Evolutionary conservation across 331 rosid genomes (phyloP), one percentile per base, ranked within the genome.

Genomic region (Saraca asoca): DNA sequence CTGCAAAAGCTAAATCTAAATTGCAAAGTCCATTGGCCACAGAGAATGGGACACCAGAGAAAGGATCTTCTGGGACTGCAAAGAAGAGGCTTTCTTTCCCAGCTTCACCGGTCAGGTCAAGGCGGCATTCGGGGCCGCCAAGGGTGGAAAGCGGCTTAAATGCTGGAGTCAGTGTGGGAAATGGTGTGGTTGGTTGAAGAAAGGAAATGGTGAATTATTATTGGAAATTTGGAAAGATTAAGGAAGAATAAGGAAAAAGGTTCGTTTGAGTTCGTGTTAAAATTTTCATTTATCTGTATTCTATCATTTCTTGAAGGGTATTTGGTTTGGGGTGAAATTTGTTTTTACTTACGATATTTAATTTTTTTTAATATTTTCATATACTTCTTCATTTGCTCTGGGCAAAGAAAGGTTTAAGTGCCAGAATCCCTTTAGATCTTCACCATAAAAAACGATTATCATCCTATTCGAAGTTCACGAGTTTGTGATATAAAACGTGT

Each of bases 91-190:
- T 93, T 11, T 83, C 95, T 4, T 94, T 76, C 77, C 92, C 99
- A 1, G 78, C 89, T 72, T 90, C 99, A 5, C 97, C 99, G 0
- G 87, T 86, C 16, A 75, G 68, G 76, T 80, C 92, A 55, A 80
- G 95, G 87, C 85, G 96, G 37, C 89, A 80, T 73, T 88, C 95
- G 9, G 98, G 95, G 48, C 95, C 97, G 3, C 89, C 99, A 1
- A 94, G 83, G 89, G 79, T 90, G 34, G 97, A 88, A 74, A 69
- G 57, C 58, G 74, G 72, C 64, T 46, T 81, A 17, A 81, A 80
- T 35, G 81, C 82, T 31, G 90, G 76, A 82, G 53, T 79, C 71
- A 66, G 55, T 49, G 64, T 59, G 62, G 62, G 55, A 75, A 70
- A 75, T 57, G 84, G 83, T 62, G 87, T 66, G 57, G 70, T 51